phyloP scores from a whole-genome alignment of 2,329 filamentous ascomycete genomes.

The Bimuria novae-zelandiae region DNA sequence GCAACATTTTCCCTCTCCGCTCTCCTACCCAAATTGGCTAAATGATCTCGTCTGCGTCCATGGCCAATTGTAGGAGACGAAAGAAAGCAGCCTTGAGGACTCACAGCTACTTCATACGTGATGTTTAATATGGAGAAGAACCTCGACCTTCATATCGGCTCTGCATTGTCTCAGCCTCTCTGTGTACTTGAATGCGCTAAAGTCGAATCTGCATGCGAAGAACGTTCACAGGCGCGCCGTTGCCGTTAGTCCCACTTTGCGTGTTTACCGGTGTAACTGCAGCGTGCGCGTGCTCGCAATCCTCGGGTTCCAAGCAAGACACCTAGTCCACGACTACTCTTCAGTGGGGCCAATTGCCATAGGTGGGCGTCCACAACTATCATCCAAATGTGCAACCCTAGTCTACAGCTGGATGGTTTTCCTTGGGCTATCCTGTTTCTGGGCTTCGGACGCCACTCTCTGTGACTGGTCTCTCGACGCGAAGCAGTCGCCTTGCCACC shows the following conservation, averaged over 20 bases:
- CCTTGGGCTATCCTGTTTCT: slow-evolving; percentile 7
- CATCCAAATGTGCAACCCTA: slow-evolving; percentile 1
- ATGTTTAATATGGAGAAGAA: background rate
- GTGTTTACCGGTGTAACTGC: background rate
- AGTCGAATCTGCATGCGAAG: background rate
- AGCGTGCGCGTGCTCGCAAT: background rate
- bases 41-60: no score
- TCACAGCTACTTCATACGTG: background rate
- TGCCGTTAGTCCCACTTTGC: background rate
- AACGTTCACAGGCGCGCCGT: slow-evolving; percentile 2
- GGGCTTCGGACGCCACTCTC: background rate
- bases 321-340: background rate
- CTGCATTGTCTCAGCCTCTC: slow-evolving; percentile 18
- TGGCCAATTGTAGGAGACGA: no score
- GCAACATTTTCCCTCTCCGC: no score
- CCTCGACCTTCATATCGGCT: slow-evolving; percentile 13
- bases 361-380: slow-evolving; percentile 12
- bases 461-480: slow-evolving; percentile 1
- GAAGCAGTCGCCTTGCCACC: background rate
- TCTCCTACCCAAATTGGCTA: no score
- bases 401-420: background rate
- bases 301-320: background rate
- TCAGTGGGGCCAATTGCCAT: slow-evolving; percentile 4
- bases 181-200: background rate
- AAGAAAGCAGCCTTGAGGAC: background rate